Evolutionary conservation across 2,329 filamentous ascomycete genomes (phyloP).

Genomic region (Acrocalymma vagum): DNA sequence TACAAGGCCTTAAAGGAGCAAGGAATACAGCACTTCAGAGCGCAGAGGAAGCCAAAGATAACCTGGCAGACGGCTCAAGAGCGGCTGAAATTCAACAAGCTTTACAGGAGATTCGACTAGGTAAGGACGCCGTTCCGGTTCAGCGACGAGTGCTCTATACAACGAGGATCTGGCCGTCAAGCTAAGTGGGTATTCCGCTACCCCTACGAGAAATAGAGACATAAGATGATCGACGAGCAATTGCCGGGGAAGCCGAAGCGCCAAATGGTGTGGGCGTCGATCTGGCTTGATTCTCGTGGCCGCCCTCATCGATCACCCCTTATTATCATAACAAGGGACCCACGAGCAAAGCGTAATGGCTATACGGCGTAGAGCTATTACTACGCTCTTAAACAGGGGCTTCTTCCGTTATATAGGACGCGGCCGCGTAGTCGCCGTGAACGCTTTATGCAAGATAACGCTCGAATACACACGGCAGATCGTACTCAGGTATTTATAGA

Average conservation of each 20-base stretch:
- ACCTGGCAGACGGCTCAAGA: too few species aligned
- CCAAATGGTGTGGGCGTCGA: conserved; percentile 8
- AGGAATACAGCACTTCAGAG: too few species aligned
- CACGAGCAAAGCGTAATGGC: neutral
- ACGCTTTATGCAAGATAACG: conserved; percentile 30
- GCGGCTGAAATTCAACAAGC: too few species aligned
- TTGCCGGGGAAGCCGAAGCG: too few species aligned
- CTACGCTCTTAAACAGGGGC: conserved; percentile 10
- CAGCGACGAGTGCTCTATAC: conserved; percentile 4
- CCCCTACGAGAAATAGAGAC: conserved; percentile 2
- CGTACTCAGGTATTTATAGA: conserved; percentile 17
- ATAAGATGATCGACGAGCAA: conserved; percentile 1
- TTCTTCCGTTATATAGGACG: conserved; percentile 5
- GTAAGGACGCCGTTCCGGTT: neutral
- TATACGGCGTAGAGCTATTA: conserved; percentile 15
- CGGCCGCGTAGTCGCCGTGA: too few species aligned
- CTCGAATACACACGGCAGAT: conserved; percentile 23
- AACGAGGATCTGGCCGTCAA: conserved; percentile 5
- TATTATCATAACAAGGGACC: conserved; percentile 18
- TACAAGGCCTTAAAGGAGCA: too few species aligned
- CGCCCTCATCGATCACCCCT: conserved; percentile 5
- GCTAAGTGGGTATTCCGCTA: conserved; percentile 1
- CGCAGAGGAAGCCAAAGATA: too few species aligned
- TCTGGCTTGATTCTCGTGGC: conserved; percentile 9
- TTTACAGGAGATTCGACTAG: too few species aligned